Evolutionary conservation across 2,329 filamentous ascomycete genomes (phyloP), one percentile per base, ranked within the genome.

Genomic region (Exophiala sp.): DNA sequence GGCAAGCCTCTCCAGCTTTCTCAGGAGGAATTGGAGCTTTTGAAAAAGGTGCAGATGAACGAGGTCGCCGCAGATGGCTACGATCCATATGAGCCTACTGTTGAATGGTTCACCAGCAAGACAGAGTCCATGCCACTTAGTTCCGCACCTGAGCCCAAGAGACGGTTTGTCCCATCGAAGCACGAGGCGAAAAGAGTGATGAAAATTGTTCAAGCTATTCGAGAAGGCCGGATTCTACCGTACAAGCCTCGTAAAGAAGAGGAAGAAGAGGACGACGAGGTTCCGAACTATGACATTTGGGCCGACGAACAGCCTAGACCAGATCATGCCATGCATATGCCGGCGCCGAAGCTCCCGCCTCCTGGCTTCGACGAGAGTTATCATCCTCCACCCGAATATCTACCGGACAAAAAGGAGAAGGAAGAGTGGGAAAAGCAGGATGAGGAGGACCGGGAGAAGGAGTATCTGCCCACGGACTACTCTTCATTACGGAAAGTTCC

Each of bases 281-380:
- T 85, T 34, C 78, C 79, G 19, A 83, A 82, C 63, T 95, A 89
- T 64, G 93, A 98, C 64, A 80, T 98, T 47, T 98, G 93, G 93
- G 88, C 91, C 46, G 87, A 97, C 63, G 91, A 98, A 68, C 80
- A 85, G 60, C 81, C 88, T 9, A 79, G 85, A 60, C 81, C 86
- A 27, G 85, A 90, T 54, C 87, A 97, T 67, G 76, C 86, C 29
- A 97, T 97, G 90, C 88, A 96, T 64, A 85, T 97, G 47, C 86
- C 93, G 13, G 91, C 93, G 1, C 93, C 93, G 3, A 98, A 98
- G 67, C 76, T 94, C 43, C 83, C 91, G 22, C 91, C 93, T 30
- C 93, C 93, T 22, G 89, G 89, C 45, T 96, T 95, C 66, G 90
- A 95, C 63, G 81, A 96, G 67, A 95, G 88, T 64, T 97, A 98